Conservation (phyloP, 73 alveolate genomes). For the Paramecium bursaria region DNA sequence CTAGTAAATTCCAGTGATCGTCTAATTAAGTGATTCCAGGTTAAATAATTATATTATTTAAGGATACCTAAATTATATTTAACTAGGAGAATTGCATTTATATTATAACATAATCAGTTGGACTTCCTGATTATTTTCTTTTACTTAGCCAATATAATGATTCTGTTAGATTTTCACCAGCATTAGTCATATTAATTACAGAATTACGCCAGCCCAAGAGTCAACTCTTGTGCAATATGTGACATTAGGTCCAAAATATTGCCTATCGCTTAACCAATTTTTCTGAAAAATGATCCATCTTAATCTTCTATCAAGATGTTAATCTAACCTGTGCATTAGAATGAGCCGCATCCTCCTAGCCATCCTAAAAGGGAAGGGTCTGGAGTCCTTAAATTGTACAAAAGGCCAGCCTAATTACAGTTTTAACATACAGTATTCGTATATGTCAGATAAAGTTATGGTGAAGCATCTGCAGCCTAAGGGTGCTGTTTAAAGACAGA, state of each 20-base stretch:
- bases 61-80: slow-evolving; percentile 15
- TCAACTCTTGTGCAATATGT: slow-evolving; percentile 28
- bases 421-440: slow-evolving; percentile 28
- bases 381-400: slow-evolving; percentile 25
- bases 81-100: slow-evolving; percentile 27
- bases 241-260: slow-evolving; percentile 61
- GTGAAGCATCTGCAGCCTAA: slow-evolving; percentile 59
- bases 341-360: slow-evolving; percentile 72
- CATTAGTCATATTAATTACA: slow-evolving; percentile 39
- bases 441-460: slow-evolving; percentile 30
- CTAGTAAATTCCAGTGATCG: slow-evolving; percentile 34
- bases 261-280: slow-evolving; percentile 39
- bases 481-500: slow-evolving; percentile 30
- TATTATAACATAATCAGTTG: slow-evolving; percentile 29
- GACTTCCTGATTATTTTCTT: slow-evolving; percentile 52
- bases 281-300: slow-evolving; percentile 42
- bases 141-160: slow-evolving; percentile 54
- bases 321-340: slow-evolving; percentile 62
- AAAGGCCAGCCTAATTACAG: slow-evolving; percentile 34
- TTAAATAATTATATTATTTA: neutral
- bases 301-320: slow-evolving; percentile 58
- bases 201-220: slow-evolving; percentile 41
- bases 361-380: slow-evolving; percentile 53
- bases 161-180: slow-evolving; percentile 59
- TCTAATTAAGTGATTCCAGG: slow-evolving; percentile 23